Evolutionary conservation across 495 filamentous ascomycete species (phyloP).

Genomic region (Aspergillus mulundensis): DNA sequence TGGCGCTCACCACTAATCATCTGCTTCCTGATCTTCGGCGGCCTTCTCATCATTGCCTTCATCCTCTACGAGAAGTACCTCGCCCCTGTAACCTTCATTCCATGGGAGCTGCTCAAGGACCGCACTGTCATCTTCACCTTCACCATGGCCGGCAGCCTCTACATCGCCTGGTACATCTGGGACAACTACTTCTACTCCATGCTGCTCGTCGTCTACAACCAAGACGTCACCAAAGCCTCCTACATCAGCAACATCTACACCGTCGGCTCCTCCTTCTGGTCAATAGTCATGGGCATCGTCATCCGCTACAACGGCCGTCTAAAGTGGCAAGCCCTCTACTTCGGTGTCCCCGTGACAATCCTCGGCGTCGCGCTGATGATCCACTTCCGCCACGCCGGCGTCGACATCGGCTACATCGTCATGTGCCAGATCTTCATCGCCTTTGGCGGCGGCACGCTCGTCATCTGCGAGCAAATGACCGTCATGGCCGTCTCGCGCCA

Average conservation of each 20-base stretch:
- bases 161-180: slow-evolving; percentile 51
- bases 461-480: slow-evolving; percentile 65
- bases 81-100: slow-evolving; percentile 55
- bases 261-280: slow-evolving; percentile 45
- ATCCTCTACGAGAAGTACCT: slow-evolving; percentile 51
- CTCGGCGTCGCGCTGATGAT: slow-evolving; percentile 59
- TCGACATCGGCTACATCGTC: slow-evolving; percentile 59
- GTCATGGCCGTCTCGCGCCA: slow-evolving; percentile 65
- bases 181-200: slow-evolving; percentile 62
- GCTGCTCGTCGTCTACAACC: slow-evolving; percentile 63
- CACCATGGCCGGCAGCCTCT: slow-evolving; percentile 50
- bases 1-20: slow-evolving; percentile 50
- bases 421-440: slow-evolving; percentile 76
- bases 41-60: slow-evolving; percentile 50
- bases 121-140: slow-evolving; percentile 62
- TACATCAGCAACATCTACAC: slow-evolving; percentile 52
- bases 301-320: slow-evolving; percentile 54
- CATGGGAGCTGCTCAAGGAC: slow-evolving; percentile 52
- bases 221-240: slow-evolving; percentile 51
- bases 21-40: slow-evolving; percentile 51
- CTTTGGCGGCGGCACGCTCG: slow-evolving; percentile 55
- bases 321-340: slow-evolving; percentile 48
- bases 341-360: slow-evolving; percentile 57
- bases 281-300: slow-evolving; percentile 46
- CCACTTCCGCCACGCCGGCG: slow-evolving; percentile 57